phyloP scores from a whole-genome alignment of 2,329 filamentous ascomycete genomes.

The Ceratocystiopsis brevicomis region DNA sequence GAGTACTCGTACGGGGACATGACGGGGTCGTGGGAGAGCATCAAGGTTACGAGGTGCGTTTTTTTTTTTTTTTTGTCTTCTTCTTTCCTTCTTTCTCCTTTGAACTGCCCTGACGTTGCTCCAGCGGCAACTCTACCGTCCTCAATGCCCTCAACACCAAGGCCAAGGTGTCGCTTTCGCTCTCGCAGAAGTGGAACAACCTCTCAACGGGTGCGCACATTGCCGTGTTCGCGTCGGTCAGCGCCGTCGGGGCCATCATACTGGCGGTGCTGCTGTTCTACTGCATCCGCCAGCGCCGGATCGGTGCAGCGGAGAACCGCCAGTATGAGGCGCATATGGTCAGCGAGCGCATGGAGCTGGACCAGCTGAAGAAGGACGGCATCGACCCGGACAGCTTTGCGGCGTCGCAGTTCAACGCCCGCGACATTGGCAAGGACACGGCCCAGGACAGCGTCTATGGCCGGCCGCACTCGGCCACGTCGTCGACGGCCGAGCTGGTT shows the following conservation, averaged over 20 bases:
- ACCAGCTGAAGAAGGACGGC: constrained; percentile 28
- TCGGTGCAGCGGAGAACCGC: constrained; percentile 31
- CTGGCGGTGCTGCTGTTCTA: constrained; percentile 27
- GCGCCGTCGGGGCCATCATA: constrained; percentile 24
- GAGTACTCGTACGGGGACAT: constrained; percentile 10
- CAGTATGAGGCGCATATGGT: constrained; percentile 24
- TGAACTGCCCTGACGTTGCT: too few relatives aligned
- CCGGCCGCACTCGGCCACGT: constrained; percentile 16
- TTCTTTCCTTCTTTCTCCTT: too few relatives aligned
- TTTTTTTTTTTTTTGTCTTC: too few relatives aligned
- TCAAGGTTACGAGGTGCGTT: constrained; percentile 3
- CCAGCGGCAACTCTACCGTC: constrained; percentile 38
- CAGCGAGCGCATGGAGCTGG: constrained; percentile 31
- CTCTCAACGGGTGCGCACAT: constrained; percentile 31
- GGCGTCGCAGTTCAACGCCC: constrained; percentile 20
- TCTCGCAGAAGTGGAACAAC: constrained; percentile 34
- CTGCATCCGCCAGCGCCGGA: constrained; percentile 35
- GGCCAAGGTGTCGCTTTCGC: constrained; percentile 22
- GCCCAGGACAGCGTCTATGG: constrained; percentile 11
- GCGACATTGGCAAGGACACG: constrained; percentile 13
- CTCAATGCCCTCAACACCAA: constrained; percentile 23
- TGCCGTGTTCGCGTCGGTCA: constrained; percentile 31
- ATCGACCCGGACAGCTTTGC: constrained; percentile 28
- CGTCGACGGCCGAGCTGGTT: constrained; percentile 12
- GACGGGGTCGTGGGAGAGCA: constrained; percentile 7